Base-by-base conservation (phyloP, 805 yeast species). In the Lipomyces kockii region DNA sequence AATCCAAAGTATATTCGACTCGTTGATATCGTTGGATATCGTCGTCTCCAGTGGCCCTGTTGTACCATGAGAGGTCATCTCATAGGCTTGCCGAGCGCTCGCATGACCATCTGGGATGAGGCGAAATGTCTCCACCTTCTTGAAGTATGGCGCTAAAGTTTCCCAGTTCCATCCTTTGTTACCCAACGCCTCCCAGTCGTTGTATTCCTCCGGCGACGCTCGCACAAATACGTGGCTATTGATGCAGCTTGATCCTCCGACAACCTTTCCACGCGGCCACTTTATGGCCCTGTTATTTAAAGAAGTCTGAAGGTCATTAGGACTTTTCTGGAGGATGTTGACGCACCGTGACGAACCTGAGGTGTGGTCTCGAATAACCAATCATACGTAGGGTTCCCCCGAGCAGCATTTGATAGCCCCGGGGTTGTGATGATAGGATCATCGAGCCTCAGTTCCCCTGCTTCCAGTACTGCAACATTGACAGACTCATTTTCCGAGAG, bases 131-230 rank as follows among this genome's bases (percentile, higher is more conserved):
- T 55, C 58, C 35, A 11, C 39, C 58, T 55, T 55, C 32, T 55
- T 55, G 32, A 74, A 67, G 69, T 74, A 74, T 11, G 73, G 76
- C 32, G 73, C 74, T 62, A 76, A 67, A 46, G 72, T 72, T 39
- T 71, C 71, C 74, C 78, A 76, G 51, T 74, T 73, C 78, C 78
- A 76, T 53, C 76, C 78, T 60, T 71, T 66, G 60, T 76, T 76
- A 46, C 78, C 78, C 39, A 65, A 70, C 56, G 68, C 72, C 64
- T 70, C 75, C 76, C 78, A 76, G 60, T 70, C 67, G 60, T 75
- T 76, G 67, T 74, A 74, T 17, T 43, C 49, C 12, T 43, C 49
- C 49, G 49, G 49, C 29, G 57, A 53, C n/a, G 35, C 29, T 20
- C 57, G 17, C n/a, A n/a, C 25, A 8, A n/a, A 53, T n/a, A 20